These are phyloP conservation scores for Suillus subalutaceus DNA, from an alignment of 768 basidiomycete genomes.

Conservation along the genomic window DNA sequence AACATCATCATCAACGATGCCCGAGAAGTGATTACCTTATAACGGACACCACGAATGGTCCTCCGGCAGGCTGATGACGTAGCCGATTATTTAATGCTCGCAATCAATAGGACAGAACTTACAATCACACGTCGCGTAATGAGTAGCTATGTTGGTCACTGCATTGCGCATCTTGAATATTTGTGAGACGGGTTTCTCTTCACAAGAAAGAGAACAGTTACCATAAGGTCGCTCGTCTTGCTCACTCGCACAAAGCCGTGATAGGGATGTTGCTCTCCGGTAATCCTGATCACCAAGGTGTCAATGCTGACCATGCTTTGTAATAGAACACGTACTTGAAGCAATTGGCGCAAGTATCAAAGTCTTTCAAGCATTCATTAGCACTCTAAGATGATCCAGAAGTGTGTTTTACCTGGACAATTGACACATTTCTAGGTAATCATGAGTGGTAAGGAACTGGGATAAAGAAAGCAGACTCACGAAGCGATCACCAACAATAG, in stretches of 20 bases:
- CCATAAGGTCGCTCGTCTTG: constrained; percentile 58
- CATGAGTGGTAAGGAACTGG: constrained; percentile 9
- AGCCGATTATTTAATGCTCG: background rate
- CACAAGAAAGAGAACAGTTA: constrained; percentile 34
- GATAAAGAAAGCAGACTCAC: constrained; percentile 44
- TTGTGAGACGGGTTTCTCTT: constrained; percentile 1
- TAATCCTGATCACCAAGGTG: constrained; percentile 48
- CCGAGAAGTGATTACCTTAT: constrained; percentile 52
- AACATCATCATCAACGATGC: background rate
- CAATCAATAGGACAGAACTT: constrained; percentile 9
- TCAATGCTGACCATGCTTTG: constrained; percentile 3
- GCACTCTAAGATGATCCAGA: background rate
- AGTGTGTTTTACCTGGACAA: constrained; percentile 52
- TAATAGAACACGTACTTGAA: constrained; percentile 49
- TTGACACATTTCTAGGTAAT: constrained; percentile 70
- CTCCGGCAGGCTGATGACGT: constrained; percentile 43
- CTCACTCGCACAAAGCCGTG: constrained; percentile 73
- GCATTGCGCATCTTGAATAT: constrained; percentile 33
- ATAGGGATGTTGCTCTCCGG: constrained; percentile 69
- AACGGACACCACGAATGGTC: constrained; percentile 64
- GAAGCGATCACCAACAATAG: constrained; percentile 71
- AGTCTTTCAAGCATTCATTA: constrained; percentile 47
- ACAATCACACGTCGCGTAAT: constrained; percentile 66
- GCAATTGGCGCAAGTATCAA: constrained; percentile 73
- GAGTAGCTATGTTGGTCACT: constrained; percentile 31